A percentile compares a stretch with the other conserved stretches of the same genome.
Conservation (phyloP, 495 filamentous ascomycete genomes). For the Chaetomium cochliodes region DNA sequence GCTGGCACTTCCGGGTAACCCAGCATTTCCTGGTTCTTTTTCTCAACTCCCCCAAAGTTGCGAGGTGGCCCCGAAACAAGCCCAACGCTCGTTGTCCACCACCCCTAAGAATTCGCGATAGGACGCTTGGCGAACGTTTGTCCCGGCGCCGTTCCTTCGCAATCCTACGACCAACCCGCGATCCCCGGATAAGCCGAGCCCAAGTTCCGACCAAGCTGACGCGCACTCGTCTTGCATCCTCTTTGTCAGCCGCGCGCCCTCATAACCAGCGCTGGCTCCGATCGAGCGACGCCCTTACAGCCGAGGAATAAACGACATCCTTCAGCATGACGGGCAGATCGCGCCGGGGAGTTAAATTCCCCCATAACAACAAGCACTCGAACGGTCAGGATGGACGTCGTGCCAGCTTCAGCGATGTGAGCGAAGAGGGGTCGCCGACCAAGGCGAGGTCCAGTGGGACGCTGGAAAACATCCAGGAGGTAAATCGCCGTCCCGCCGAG, state of each 20-base stretch:
- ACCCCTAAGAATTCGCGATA: neutral
- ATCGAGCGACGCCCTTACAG: neutral
- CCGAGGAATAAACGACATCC: too few relatives aligned
- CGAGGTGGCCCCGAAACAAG: neutral
- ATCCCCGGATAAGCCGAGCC: slow-evolving; percentile 13
- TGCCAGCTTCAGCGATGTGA: slow-evolving; percentile 74
- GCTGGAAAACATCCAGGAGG: slow-evolving; percentile 42
- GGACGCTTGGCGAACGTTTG: neutral
- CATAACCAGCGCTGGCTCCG: neutral
- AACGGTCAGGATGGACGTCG: slow-evolving; percentile 61
- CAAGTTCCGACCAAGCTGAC: neutral
- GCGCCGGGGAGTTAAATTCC: slow-evolving; percentile 81
- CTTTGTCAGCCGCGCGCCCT: neutral
- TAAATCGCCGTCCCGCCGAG: slow-evolving; percentile 14
- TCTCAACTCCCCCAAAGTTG: neutral
- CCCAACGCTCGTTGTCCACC: neutral
- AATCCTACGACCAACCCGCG: neutral
- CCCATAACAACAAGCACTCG: slow-evolving; percentile 51
- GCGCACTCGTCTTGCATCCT: neutral
- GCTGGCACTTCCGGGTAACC: neutral
- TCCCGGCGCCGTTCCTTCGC: neutral
- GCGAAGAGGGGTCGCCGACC: slow-evolving; percentile 59
- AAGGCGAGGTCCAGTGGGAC: slow-evolving; percentile 46
- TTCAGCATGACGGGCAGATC: slow-evolving; percentile 31
- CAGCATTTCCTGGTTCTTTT: neutral